These are phyloP conservation scores for Fragosphaeria purpurea DNA, from an alignment of 2,329 filamentous ascomycete genomes.

Conservation along the genomic window DNA sequence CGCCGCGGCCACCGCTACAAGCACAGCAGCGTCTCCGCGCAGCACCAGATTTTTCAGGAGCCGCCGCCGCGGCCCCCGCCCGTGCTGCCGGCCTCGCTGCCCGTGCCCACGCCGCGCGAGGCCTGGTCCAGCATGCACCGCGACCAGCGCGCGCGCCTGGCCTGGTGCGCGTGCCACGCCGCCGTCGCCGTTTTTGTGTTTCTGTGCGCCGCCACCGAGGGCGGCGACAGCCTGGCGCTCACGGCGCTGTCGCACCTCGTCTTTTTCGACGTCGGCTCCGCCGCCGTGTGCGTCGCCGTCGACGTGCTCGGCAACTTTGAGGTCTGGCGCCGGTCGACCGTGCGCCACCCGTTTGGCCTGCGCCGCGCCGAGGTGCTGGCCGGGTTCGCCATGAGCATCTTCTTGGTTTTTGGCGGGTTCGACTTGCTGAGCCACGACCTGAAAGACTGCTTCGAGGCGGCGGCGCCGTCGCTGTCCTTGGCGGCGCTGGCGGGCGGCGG, in stretches of 20 bases:
- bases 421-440: slow-evolving; percentile 90
- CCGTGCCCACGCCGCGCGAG: slow-evolving; percentile 81
- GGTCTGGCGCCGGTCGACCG: slow-evolving; percentile 86
- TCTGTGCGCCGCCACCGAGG: slow-evolving; percentile 55
- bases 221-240: slow-evolving; percentile 75
- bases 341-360: slow-evolving; percentile 87
- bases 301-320: slow-evolving; percentile 96
- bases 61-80: slow-evolving; percentile 77
- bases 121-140: slow-evolving; percentile 82
- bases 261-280: slow-evolving; percentile 90
- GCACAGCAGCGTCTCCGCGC: slow-evolving; percentile 79
- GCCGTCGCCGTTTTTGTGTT: slow-evolving; percentile 75
- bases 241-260: slow-evolving; percentile 88
- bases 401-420: slow-evolving; percentile 93
- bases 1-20: slow-evolving; percentile 96
- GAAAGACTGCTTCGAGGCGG: slow-evolving; percentile 74
- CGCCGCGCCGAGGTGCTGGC: slow-evolving; percentile 89
- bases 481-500: slow-evolving; percentile 49
- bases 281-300: slow-evolving; percentile 80
- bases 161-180: slow-evolving; percentile 86
- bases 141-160: slow-evolving; percentile 72
- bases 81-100: slow-evolving; percentile 81
- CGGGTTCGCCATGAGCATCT: slow-evolving; percentile 91
- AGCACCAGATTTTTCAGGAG: slow-evolving; percentile 92
- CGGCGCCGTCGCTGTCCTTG: slow-evolving; percentile 23